Evolutionary conservation across 139 green algal genomes (phyloP).

Genomic region (Edaphochlamys debaryana): DNA sequence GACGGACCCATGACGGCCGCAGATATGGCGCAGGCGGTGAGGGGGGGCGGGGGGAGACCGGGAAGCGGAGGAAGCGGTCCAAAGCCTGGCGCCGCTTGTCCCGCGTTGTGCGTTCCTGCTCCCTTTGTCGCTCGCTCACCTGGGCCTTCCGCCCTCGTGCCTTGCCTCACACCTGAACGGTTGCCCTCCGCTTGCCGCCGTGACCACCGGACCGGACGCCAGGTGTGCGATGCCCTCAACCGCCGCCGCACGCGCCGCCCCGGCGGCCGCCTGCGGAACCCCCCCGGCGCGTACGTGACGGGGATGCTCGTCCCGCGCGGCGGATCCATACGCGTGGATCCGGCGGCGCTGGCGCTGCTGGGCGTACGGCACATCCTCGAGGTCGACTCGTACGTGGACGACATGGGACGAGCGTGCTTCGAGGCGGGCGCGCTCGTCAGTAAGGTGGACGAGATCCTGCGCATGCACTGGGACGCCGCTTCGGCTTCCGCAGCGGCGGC

Average conservation of each 20-base stretch:
- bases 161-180: too few species aligned
- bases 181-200: too few species aligned
- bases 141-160: too few species aligned
- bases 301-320: slow-evolving; percentile 77
- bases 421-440: slow-evolving; percentile 78
- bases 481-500: too few species aligned
- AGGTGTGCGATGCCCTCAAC: slow-evolving; percentile 76
- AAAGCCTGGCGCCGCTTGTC: too few species aligned
- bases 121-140: too few species aligned
- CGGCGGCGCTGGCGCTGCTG: slow-evolving; percentile 56
- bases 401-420: slow-evolving; percentile 60
- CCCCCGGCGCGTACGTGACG: slow-evolving; percentile 77
- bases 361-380: slow-evolving; percentile 75
- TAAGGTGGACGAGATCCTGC: slow-evolving; percentile 65
- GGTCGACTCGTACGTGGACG: slow-evolving; percentile 64
- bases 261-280: slow-evolving; percentile 61
- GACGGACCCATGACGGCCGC: slow-evolving; percentile 84
- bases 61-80: too few species aligned
- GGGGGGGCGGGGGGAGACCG: background rate
- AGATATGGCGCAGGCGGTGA: slow-evolving; percentile 84
- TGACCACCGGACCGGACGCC: too few species aligned
- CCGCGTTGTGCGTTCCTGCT: too few species aligned
- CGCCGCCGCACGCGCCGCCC: slow-evolving; percentile 51
- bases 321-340: slow-evolving; percentile 67
- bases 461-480: background rate